A percentile compares a stretch with the other conserved stretches of the same genome.
Conservation (phyloP, 345 rosid genomes). For the Melaleuca alternifolia region DNA sequence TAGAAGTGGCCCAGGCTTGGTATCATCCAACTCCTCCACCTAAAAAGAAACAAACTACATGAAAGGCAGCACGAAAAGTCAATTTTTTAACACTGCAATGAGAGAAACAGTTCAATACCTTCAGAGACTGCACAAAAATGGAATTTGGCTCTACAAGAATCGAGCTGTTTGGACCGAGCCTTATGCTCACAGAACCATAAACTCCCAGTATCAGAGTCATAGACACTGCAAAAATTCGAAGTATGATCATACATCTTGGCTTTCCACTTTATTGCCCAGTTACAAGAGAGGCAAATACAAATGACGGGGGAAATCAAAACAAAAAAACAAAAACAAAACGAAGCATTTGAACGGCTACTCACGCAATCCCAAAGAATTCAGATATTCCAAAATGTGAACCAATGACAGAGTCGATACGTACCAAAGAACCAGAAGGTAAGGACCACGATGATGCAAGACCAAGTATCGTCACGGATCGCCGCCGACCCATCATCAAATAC, state of each 20-base stretch:
- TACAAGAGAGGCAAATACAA: neutral
- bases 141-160: constrained; percentile 62
- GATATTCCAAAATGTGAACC: neutral
- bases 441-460: constrained; percentile 80
- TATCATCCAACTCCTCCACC: constrained; percentile 59
- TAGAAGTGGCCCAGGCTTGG: constrained; percentile 33
- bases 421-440: constrained; percentile 91
- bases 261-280: neutral
- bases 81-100: neutral
- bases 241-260: neutral
- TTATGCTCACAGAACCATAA: constrained; percentile 52
- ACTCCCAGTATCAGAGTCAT: constrained; percentile 85
- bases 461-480: constrained; percentile 50
- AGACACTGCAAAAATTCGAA: constrained; percentile 40
- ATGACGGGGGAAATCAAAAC: neutral
- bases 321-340: neutral
- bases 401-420: constrained; percentile 14
- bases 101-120: constrained; percentile 23
- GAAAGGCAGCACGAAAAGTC: neutral
- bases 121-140: constrained; percentile 62
- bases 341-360: neutral
- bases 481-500: constrained; percentile 23
- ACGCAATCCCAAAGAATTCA: neutral
- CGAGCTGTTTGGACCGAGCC: constrained; percentile 66
- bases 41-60: constrained; percentile 7